Base-by-base conservation (phyloP, 495 filamentous ascomycete genomes). In the Lichina pygmaea region DNA sequence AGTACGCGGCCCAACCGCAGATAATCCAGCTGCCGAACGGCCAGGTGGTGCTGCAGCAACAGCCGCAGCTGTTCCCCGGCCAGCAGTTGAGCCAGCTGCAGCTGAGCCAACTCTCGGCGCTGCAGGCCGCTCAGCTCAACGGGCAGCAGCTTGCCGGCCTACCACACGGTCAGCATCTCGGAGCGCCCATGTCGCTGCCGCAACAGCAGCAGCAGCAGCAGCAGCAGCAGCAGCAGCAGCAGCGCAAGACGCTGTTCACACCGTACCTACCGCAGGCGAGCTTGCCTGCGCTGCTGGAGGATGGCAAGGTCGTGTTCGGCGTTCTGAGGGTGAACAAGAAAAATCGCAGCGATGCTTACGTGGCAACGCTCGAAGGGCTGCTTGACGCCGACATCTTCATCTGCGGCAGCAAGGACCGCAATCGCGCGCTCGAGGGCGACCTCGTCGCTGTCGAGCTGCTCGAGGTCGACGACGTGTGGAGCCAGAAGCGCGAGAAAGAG, bases 311-410 rank as follows among this genome's bases (percentile, higher is more conserved):
- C 41, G 89, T 97, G 36, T 82, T 89, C 43, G 89, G 89, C 66
- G 83, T 94, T 53, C 77, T 97, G 38, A 79, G 89, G 41, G 89
- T 97, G 46, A 97, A 97, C 68, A 97, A 95, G 66, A 97, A 97
- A 68, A 97, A 97, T 57, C 74, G 89, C 37, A 95, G 89, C 51
- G 91, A 97, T 58, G 89, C 89, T 6, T 97, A 97, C 53, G 89
- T 97, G 43, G 83, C 89, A 13, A 92, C 83, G 37, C 73, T 78
- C 37, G 89, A 97, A 58, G 72, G 72, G 34, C 60, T 75, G 41
- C 65, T 97, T 31, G 91, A 95, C 62, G 89, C 89, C 41, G 89
- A 97, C 60, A 97, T 97, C 53, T 97, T 97, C 59, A 97, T 97
- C 53, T 97, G 89, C 54, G 89, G 89, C 55, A 94, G 86, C 66